phyloP scores from a whole-genome alignment of 202 grass and related monocot genomes.

The Eragrostis tef region DNA sequence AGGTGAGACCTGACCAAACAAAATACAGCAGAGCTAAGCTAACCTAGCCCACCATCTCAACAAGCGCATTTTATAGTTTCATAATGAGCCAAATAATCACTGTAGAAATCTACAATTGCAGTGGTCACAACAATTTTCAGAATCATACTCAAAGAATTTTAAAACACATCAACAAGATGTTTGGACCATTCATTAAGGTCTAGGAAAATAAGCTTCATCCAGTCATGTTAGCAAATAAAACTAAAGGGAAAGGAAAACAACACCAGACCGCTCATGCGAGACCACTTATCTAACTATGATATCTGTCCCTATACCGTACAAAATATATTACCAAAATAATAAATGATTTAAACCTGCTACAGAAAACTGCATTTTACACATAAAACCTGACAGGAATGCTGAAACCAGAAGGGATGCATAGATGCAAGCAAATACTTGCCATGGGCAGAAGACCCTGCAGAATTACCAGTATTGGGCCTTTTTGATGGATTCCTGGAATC shows the following conservation, averaged over 20 bases:
- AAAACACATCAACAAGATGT: neutral
- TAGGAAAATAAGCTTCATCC: neutral
- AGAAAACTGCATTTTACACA: neutral
- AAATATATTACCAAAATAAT: neutral
- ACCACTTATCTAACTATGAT: neutral
- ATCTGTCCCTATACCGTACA: neutral
- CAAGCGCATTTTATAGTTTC: neutral
- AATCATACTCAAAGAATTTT: neutral
- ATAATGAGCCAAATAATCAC: neutral
- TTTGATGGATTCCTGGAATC: conserved; percentile 58
- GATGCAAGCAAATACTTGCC: conserved; percentile 33
- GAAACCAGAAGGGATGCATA: conserved; percentile 1
- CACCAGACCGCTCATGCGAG: neutral
- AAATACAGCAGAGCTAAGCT: too few relatives aligned
- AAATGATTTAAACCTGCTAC: neutral
- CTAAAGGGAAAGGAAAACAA: neutral
- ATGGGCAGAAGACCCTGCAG: conserved; percentile 46
- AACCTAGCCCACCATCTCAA: too few relatives aligned
- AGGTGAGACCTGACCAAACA: too few relatives aligned
- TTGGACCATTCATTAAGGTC: conserved; percentile 6
- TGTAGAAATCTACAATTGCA: neutral
- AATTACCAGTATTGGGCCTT: conserved; percentile 51
- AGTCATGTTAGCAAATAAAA: neutral
- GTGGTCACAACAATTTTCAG: neutral
- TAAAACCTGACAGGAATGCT: neutral